Conservation (phyloP, 1,139 yeast species). For the Suhomyces taliae region DNA sequence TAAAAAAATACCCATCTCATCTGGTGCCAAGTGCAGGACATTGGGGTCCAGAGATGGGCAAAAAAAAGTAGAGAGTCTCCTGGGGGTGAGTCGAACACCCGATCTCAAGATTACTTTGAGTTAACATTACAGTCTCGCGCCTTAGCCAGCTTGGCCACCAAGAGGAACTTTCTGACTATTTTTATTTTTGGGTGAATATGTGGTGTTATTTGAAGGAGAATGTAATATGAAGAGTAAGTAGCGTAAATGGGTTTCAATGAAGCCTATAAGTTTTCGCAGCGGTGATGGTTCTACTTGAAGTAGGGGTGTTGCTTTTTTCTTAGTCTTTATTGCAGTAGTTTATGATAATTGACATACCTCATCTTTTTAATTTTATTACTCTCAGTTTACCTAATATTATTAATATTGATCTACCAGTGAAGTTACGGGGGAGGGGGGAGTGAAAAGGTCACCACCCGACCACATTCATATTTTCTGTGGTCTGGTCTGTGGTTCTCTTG, state of each 20-base stretch:
- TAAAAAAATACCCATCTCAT: conserved; percentile 12
- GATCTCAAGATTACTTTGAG: conserved; percentile 66
- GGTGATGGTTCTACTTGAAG: too few relatives aligned
- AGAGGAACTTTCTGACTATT: conserved; percentile 34
- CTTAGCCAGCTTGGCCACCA: conserved; percentile 81
- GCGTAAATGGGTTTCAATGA: too few relatives aligned
- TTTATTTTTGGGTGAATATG: neutral
- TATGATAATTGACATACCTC: too few relatives aligned
- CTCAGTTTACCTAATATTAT: too few relatives aligned
- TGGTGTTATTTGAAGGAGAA: neutral
- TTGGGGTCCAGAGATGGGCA: neutral
- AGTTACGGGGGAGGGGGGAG: too few relatives aligned
- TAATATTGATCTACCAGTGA: neutral
- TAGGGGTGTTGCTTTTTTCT: too few relatives aligned
- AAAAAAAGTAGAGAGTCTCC: conserved; percentile 51
- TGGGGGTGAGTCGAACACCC: conserved; percentile 87
- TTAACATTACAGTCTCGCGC: conserved; percentile 71
- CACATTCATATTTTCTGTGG: conserved; percentile 60
- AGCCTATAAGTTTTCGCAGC: too few relatives aligned
- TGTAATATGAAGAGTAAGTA: too few relatives aligned
- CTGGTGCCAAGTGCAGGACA: conserved; percentile 5
- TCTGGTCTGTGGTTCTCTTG: conserved; percentile 41
- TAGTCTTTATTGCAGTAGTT: too few relatives aligned
- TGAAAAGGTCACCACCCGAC: neutral
- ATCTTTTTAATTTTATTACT: too few relatives aligned